These are phyloP conservation scores for Cyberlindnera bimundalis DNA, from an alignment of 805 yeast species.

Conservation along the genomic window DNA sequence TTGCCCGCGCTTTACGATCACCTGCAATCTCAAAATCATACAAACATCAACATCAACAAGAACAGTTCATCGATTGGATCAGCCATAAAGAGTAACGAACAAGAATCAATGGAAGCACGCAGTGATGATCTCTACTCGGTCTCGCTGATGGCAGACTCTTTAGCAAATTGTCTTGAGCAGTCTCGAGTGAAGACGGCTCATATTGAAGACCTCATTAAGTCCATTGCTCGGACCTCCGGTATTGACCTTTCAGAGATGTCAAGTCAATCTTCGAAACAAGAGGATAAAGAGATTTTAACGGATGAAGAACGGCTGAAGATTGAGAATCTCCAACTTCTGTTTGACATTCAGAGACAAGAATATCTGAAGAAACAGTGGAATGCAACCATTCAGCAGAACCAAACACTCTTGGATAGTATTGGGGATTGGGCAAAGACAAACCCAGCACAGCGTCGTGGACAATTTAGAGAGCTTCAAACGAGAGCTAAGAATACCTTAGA, in stretches of 20 bases:
- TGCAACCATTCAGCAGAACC: constrained; percentile 26
- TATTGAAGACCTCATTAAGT: constrained; percentile 19
- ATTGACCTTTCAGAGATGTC: constrained; percentile 15
- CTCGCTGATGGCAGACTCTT: constrained; percentile 13
- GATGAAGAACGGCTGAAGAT: constrained; percentile 20
- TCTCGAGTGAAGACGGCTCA: constrained; percentile 15
- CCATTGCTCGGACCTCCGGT: constrained; percentile 13
- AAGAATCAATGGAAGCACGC: constrained; percentile 14
- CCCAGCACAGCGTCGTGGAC: background rate
- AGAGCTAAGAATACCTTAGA: background rate
- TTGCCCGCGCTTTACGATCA: too few relatives aligned
- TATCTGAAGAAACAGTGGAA: constrained; percentile 29
- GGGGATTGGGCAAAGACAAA: constrained; percentile 5
- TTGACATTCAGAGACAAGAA: constrained; percentile 34
- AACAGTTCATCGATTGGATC: too few relatives aligned
- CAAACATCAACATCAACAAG: too few relatives aligned
- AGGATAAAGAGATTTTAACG: constrained; percentile 10
- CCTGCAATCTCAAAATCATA: too few relatives aligned
- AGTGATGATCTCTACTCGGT: constrained; percentile 24
- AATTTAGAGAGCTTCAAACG: background rate
- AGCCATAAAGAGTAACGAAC: too few relatives aligned
- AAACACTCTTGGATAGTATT: constrained; percentile 24
- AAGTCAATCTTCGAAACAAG: too few relatives aligned
- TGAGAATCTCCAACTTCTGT: constrained; percentile 27
- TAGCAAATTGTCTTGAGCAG: constrained; percentile 12